Conservation (phyloP, 495 filamentous ascomycete species). For the Pseudotulostoma volvatum region DNA sequence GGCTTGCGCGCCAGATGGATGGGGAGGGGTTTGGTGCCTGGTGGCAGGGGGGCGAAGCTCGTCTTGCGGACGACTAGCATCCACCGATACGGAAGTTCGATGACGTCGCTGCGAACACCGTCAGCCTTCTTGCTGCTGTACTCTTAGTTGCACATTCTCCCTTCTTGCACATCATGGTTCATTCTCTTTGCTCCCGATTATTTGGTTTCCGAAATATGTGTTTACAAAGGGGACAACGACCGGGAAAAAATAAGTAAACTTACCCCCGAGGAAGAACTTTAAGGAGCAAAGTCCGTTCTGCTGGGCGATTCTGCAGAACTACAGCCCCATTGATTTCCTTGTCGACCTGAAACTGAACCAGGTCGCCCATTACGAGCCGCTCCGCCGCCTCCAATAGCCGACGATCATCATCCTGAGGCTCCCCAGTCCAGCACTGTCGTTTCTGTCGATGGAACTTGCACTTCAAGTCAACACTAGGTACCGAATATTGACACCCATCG, state of each 20-base stretch:
- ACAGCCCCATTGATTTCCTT: constrained; percentile 84
- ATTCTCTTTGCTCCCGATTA: constrained; percentile 1
- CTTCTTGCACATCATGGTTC: background rate
- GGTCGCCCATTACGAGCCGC: constrained; percentile 52
- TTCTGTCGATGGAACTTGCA: constrained; percentile 89
- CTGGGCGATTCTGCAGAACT: constrained; percentile 63
- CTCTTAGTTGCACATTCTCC: too few species aligned
- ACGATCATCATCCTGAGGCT: constrained; percentile 52
- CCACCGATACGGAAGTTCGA: constrained; percentile 40
- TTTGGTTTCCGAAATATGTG: background rate
- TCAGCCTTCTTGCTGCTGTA: too few species aligned
- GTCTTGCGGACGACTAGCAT: constrained; percentile 36
- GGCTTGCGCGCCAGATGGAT: constrained; percentile 37
- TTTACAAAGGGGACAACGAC: constrained; percentile 5
- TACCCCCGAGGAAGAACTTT: constrained; percentile 79
- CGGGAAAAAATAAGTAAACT: constrained; percentile 1
- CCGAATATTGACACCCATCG: constrained; percentile 78
- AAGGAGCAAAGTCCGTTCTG: constrained; percentile 52
- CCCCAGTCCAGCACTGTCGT: constrained; percentile 50
- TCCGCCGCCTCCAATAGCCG: constrained; percentile 41
- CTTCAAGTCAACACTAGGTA: constrained; percentile 76
- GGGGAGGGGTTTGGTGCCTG: constrained; percentile 43
- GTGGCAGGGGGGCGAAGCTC: constrained; percentile 32
- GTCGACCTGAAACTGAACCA: constrained; percentile 78
- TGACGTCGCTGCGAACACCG: constrained; percentile 30